A percentile compares a stretch with the other conserved stretches of the same genome.
phyloP scores from a whole-genome alignment of 2,329 filamentous ascomycete species.

The Whalleya microplaca region DNA sequence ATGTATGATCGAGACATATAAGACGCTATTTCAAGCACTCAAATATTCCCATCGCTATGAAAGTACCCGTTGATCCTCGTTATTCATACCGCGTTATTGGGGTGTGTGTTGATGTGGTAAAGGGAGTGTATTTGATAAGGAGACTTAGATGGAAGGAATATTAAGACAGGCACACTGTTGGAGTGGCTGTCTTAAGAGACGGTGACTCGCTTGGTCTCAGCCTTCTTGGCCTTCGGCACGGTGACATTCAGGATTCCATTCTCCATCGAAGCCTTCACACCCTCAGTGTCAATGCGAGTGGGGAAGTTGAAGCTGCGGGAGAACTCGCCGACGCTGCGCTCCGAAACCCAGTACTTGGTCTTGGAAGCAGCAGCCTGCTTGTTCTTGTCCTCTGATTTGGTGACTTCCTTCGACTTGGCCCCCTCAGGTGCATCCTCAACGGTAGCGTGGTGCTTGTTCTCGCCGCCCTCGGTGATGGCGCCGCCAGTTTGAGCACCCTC shows the following conservation, averaged over 20 bases:
- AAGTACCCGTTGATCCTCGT: background rate
- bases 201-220: slow-evolving; percentile 56
- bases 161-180: background rate
- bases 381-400: slow-evolving; percentile 36
- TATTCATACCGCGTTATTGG: background rate
- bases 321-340: slow-evolving; percentile 69
- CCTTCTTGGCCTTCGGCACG: slow-evolving; percentile 68
- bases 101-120: background rate
- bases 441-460: slow-evolving; percentile 55
- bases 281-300: slow-evolving; percentile 61
- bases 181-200: slow-evolving; percentile 35
- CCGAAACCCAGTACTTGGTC: slow-evolving; percentile 70
- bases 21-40: background rate
- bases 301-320: slow-evolving; percentile 70
- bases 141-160: background rate
- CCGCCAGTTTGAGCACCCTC: slow-evolving; percentile 42
- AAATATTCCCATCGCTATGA: background rate
- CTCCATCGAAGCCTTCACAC: slow-evolving; percentile 63
- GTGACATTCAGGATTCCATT: slow-evolving; percentile 66
- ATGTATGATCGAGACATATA: background rate
- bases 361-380: slow-evolving; percentile 17
- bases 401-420: slow-evolving; percentile 21
- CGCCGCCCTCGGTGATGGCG: slow-evolving; percentile 43
- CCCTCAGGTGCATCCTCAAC: slow-evolving; percentile 63
- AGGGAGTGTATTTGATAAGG: background rate